phyloP scores from a whole-genome alignment of 177 flowering plant species.

The Vitis hybrid region DNA sequence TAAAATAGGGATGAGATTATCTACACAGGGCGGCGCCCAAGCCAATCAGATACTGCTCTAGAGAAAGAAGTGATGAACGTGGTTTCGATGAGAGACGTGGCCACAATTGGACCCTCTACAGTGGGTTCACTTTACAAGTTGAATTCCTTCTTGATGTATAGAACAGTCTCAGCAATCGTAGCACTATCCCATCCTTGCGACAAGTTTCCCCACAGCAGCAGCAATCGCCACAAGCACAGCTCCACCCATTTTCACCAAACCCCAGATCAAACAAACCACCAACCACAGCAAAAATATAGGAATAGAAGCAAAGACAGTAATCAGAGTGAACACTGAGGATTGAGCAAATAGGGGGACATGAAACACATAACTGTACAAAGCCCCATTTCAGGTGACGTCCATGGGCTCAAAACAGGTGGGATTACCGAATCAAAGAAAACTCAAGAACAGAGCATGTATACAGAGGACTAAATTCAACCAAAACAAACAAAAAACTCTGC shows the following conservation, averaged over 20 bases:
- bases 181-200: conserved; percentile 92
- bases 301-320: too few relatives aligned
- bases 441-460: too few relatives aligned
- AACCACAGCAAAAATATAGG: too few relatives aligned
- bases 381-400: too few relatives aligned
- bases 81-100: conserved; percentile 47
- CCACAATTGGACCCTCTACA: conserved; percentile 46
- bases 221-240: conserved; percentile 70
- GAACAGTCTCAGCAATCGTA: conserved; percentile 59
- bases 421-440: too few relatives aligned
- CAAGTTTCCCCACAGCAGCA: conserved; percentile 67
- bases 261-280: too few relatives aligned
- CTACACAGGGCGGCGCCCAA: conserved; percentile 44
- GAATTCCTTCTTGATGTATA: conserved; percentile 38
- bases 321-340: too few relatives aligned
- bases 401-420: too few relatives aligned
- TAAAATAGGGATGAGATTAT: conserved; percentile 38
- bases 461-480: too few relatives aligned
- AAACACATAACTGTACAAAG: too few relatives aligned
- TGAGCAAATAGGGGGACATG: too few relatives aligned
- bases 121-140: conserved; percentile 30
- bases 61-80: conserved; percentile 41
- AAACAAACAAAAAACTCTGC: too few relatives aligned
- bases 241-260: conserved; percentile 48
- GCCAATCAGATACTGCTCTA: conserved; percentile 35